Base-by-base conservation (phyloP, 2,329 filamentous ascomycete species). In the Xylaria polymorpha region DNA sequence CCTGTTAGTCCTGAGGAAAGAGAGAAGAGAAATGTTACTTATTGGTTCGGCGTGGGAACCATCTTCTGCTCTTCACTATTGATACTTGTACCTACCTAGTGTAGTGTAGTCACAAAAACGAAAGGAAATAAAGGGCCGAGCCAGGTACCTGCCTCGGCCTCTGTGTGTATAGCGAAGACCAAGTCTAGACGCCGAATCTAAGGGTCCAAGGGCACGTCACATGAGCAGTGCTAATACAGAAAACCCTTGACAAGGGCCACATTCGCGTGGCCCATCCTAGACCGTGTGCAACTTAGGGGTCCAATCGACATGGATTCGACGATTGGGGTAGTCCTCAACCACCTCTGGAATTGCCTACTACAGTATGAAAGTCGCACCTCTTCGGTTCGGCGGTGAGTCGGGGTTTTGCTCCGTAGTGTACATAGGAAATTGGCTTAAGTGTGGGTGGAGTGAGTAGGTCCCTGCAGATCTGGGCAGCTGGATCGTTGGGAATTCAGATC, bases 381-480 rank as follows among this genome's bases (percentile, higher is more conserved):
- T 60, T 57, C 64, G 12, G 22, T 39, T 67, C 43, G 64, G 64
- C 67, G 67, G 67, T 67, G 64, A 69, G 59, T 67, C 67, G 55
- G 67, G 55, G 55, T 25, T 15, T 22, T 58, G 46, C 37, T 66
- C 66, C 59, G 51, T 59, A 43, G 5, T 5, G 29, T 50, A 25
- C 41, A 22, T 41, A 43, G 32, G 32, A 22, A 39, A 20, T 39
- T 56, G 29, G 41, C 20, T 43, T 48, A 6, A 25, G 44, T 60
- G 67, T 69, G 61, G 56, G 67, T 66, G 67, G 58, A 66, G 50
- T 22, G 55, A 1, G 39, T 20, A 63, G 63, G 67, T 59, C 67
- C 67, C 67, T 69, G 67, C 67, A 69, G 63, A 69, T 66, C 64
- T 53, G 63, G 43, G 58, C 61, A 61, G 48, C 50, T 65, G 61